Evolutionary conservation across 1,139 yeast genomes (phyloP), one percentile per base, ranked within the genome.

Genomic region (Waltiozyma sp.): DNA sequence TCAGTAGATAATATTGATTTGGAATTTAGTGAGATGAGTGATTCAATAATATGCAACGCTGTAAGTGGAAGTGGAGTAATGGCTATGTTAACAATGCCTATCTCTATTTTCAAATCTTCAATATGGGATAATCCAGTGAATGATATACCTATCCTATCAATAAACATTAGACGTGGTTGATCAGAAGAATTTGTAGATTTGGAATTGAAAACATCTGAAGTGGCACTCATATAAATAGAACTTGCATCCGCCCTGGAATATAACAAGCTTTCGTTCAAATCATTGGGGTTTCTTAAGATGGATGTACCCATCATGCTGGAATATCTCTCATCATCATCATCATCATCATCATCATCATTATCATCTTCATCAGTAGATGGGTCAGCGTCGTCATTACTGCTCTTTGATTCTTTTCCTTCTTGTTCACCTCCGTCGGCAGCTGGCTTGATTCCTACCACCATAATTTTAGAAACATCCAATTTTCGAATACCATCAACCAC

Each of bases 141-240:
- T 14, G 67, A 64, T 3, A 76, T 43, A 3, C 58, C 56, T 10
- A 71, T 50, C 16, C 53, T 46, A 52, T 72, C 69, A 16, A 77
- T 55, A 47, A 46, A 56, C 41, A 57, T 40, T 44, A 48, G 26
- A 41, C 44, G 38, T 28, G 56, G 39, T n/a, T 31, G 34, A 14
- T 4, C 10, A 31, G 16, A 5, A 18, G 48, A 44, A 8, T 45
- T 46, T 2, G 41, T 38, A 41, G 47, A 46, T 49, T 58, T 46
- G 45, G 60, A 50, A 37, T 45, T 52, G 24, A 55, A 56, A 19
- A 60, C 49, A 16, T 59, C 59, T 0, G 81, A 77, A 2, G 78
- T 67, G 1, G 96, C 95, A 61, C 95, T 85, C 89, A 85, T 77
- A 57, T 85, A 87, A 28, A 87, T 72, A 2, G 93, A 80, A 40